Evolutionary conservation across 2,329 filamentous ascomycete genomes (phyloP), one percentile per base, ranked within the genome.

Genomic region (Aspergillus thermomutatus): DNA sequence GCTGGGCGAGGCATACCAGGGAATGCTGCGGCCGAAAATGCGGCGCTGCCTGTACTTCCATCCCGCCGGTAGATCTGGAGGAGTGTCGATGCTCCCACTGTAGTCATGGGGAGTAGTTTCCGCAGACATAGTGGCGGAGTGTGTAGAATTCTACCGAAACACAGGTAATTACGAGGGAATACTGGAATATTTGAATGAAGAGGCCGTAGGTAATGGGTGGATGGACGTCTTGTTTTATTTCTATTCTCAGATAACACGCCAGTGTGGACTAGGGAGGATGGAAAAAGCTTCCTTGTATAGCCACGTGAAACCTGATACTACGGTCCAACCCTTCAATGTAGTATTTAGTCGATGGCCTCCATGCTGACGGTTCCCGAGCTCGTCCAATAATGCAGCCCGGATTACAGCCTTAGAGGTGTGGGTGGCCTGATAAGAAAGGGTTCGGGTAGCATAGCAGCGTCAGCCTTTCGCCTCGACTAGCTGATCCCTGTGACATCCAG

Each of bases 1-100:
- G 66, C 83, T 83, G 26, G 88, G 88, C 58, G 87, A 89, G 43
- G 88, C 88, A 69, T 88, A 91, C 82, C 85, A 89, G 45, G 76
- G 73, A 5, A 86, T 54, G 58, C 80, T 78, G 46, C 72, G 69
- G 53, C 76, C 74, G 23, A 79, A 78, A 56, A 89, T 50, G 49
- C 74, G 77, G 67, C 82, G 69, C 45, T 78, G 75, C 66, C 81
- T 83, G 79, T 90, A 89, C 73, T 83, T 86, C 68, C 69, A 68
- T 34, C 73, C 53, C 6, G 53, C 11, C 1, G 66, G 66, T 37
- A 37, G 31, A 17, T 37, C 31, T 37, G 14, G 31, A 37, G 31
- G 31, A 37, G 31, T 5, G 14, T 17, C 31, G 6, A 37, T 37
- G 31, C 14, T 17, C 31, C 17, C 31, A 34, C 4, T 3, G 14